phyloP scores from a whole-genome alignment of 208 protist genomes.

The Wallacemonas rigidus region DNA sequence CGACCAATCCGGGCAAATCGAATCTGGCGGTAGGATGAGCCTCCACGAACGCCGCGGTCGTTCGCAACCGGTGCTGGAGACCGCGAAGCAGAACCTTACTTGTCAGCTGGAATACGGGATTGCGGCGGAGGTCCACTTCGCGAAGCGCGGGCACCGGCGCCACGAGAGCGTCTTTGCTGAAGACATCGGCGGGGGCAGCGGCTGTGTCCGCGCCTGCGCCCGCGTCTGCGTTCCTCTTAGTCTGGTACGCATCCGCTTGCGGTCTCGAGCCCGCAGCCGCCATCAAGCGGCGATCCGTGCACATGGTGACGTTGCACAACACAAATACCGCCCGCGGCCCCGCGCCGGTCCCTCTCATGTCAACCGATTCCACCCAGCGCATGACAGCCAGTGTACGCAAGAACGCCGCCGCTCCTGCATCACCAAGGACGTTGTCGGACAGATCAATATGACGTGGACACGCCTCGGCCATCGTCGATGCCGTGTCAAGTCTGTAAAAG shows the following conservation, averaged over 20 bases:
- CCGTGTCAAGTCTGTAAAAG: slow-evolving; percentile 52
- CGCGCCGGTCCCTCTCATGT: slow-evolving; percentile 51
- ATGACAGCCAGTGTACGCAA: slow-evolving; percentile 63
- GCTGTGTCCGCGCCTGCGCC: not conserved
- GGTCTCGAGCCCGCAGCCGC: not conserved
- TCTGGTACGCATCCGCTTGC: not conserved
- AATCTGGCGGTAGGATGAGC: slow-evolving; percentile 5
- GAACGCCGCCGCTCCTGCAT: slow-evolving; percentile 63
- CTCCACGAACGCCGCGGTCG: not conserved
- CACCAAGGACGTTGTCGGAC: slow-evolving; percentile 62
- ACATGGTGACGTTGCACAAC: slow-evolving; percentile 23
- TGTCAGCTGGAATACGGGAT: slow-evolving; percentile 41
- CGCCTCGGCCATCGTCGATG: slow-evolving; percentile 14
- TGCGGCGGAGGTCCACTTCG: slow-evolving; percentile 30
- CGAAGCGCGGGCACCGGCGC: slow-evolving; percentile 23
- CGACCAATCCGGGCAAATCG: not conserved
- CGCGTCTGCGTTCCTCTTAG: no score
- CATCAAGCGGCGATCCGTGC: slow-evolving; percentile 12
- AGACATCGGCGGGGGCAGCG: not conserved
- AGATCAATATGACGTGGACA: slow-evolving; percentile 38
- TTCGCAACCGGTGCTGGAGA: slow-evolving; percentile 20
- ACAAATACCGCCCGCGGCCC: slow-evolving; percentile 34
- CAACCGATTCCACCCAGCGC: slow-evolving; percentile 59
- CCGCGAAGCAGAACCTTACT: slow-evolving; percentile 32
- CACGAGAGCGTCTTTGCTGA: slow-evolving; percentile 14